Evolutionary conservation across 169 alveolate species (phyloP), one percentile per base, ranked within the genome.

Genomic region (Babesia bigemina): DNA sequence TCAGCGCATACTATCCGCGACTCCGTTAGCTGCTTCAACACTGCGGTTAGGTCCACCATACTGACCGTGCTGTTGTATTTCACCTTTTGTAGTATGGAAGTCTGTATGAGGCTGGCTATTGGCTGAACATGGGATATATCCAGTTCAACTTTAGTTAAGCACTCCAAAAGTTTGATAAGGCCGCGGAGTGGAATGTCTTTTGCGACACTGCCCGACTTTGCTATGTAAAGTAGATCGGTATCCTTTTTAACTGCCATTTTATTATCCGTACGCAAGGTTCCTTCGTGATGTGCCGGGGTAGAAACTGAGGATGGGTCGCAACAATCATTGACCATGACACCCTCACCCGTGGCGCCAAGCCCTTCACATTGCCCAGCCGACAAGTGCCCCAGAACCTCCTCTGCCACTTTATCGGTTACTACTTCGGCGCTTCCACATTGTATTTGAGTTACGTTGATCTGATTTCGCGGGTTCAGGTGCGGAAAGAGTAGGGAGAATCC

Each of bases 21-120:
- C 24, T 70, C 78, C 21, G 75, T 81, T 71, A 74, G 6, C 24
- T 39, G 61, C n/a, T 19, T 62, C 36, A 81, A 28, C 21, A 81
- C 39, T 44, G 33, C 66, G n/a, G 67, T 28, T 4, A 81, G 45
- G 26, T 61, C 69, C 29, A 17, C 24, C n/a, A 75, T 44, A 16
- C 71, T 47, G 53, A 58, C 76, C 3, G 26, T 11, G 22, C 81
- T 71, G 56, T 29, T 71, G 49, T 71, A 60, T 62, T 58, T 61
- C 21, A 71, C 26, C 55, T 24, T 44, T 50, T 16, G 24, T 36
- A 57, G 22, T 29, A 71, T 71, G 19, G 81, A 71, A 7, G 81
- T 61, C 59, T 71, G 72, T 17, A 71, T 0, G 2, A 61, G 60
- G 19, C 72, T 29, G 72, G 59, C 42, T 24, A 71, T 19, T 14